Conservation (phyloP, 495 filamentous ascomycete species). For the Aspergillus bridgeri region DNA sequence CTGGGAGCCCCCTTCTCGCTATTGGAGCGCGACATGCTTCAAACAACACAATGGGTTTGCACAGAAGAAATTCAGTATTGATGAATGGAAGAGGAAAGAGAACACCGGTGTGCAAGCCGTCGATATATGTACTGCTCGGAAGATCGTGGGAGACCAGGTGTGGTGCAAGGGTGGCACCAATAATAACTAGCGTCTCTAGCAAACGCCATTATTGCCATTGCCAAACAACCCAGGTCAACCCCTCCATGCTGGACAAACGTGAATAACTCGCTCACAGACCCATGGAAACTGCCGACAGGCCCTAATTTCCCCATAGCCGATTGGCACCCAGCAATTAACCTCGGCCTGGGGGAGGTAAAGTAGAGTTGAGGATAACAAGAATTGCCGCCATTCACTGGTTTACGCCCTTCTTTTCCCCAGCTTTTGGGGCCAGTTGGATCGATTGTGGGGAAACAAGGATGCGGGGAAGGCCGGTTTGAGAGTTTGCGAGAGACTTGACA, state of each 20-base stretch:
- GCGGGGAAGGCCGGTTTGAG: conserved; percentile 6
- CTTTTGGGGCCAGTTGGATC: neutral
- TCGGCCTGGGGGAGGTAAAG: conserved; percentile 9
- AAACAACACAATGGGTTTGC: neutral
- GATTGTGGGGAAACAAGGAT: conserved; percentile 4
- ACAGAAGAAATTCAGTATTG: neutral
- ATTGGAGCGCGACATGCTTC: conserved; percentile 8
- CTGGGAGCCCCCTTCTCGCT: conserved; percentile 24
- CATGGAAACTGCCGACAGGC: neutral
- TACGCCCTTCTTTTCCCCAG: conserved; percentile 2
- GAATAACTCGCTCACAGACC: neutral
- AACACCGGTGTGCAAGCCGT: neutral
- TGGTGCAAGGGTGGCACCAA: neutral
- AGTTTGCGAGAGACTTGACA: neutral
- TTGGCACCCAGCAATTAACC: conserved; percentile 2
- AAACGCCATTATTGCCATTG: too few relatives aligned
- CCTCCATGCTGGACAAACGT: neutral
- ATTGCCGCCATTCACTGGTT: neutral
- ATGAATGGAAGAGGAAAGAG: neutral
- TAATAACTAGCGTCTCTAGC: too few relatives aligned
- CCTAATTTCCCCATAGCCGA: neutral
- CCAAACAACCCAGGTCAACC: neutral
- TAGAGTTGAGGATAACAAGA: neutral
- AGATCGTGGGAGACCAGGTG: neutral
- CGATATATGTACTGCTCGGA: neutral